These are phyloP conservation scores for Suhomyces choctaworum DNA, from an alignment of 1,139 yeast genomes.

Conservation along the genomic window DNA sequence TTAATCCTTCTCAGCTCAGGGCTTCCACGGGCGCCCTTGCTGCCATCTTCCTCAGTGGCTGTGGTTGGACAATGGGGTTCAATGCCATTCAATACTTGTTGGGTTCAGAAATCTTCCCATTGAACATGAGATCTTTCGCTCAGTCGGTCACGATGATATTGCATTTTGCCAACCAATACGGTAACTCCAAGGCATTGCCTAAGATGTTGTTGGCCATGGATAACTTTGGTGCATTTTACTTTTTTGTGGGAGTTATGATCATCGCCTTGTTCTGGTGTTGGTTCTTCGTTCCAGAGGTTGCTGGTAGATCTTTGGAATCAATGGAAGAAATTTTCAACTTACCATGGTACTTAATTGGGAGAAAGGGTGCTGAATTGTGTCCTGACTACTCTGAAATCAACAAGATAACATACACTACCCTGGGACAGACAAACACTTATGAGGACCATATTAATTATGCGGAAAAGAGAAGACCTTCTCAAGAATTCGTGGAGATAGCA, in stretches of 20 bases:
- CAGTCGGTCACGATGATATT: conserved; percentile 56
- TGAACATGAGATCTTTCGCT: conserved; percentile 54
- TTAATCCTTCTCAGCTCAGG: conserved; percentile 31
- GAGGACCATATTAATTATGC: conserved; percentile 22
- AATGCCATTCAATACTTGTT: conserved; percentile 59
- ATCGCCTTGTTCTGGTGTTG: conserved; percentile 50
- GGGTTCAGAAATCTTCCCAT: conserved; percentile 60
- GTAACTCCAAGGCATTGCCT: conserved; percentile 60
- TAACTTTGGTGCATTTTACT: conserved; percentile 55
- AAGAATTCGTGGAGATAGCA: conserved; percentile 16
- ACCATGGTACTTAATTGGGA: conserved; percentile 60
- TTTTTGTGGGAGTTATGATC: conserved; percentile 48
- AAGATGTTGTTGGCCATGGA: conserved; percentile 49
- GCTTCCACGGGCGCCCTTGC: conserved; percentile 56
- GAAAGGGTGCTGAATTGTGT: conserved; percentile 51
- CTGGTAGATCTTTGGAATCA: conserved; percentile 55
- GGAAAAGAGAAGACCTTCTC: conserved; percentile 16
- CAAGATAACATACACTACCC: conserved; percentile 23
- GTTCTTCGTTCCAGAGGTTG: conserved; percentile 55
- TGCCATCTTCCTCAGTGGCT: conserved; percentile 52
- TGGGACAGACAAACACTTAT: conserved; percentile 23
- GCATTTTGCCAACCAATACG: conserved; percentile 62
- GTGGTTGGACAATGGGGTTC: conserved; percentile 66
- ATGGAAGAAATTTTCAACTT: conserved; percentile 58
- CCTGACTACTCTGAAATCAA: conserved; percentile 54